Percentiles rank a stretch among this genome's conserved stretches.
Evolutionary conservation across 805 yeast species (phyloP).

Genomic region (Zygotorulaspora chibaensis): DNA sequence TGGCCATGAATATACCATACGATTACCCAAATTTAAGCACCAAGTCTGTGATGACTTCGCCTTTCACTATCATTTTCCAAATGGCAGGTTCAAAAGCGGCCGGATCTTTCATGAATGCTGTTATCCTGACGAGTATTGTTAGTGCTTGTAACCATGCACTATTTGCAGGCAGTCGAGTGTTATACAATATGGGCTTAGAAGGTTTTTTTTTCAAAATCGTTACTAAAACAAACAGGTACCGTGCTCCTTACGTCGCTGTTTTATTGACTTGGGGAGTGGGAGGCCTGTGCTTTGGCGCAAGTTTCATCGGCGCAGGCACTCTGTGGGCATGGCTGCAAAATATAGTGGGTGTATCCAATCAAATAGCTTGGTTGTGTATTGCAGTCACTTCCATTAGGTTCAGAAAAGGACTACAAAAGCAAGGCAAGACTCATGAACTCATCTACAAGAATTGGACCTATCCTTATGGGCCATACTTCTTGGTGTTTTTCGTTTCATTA

Average conservation of each 20-base stretch:
- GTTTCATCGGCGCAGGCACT: slow-evolving; percentile 50
- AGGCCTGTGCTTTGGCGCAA: slow-evolving; percentile 57
- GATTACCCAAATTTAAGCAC: slow-evolving; percentile 44
- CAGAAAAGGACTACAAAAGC: slow-evolving; percentile 42
- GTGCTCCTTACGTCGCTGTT: slow-evolving; percentile 49
- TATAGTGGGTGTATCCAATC: slow-evolving; percentile 51
- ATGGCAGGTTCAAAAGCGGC: slow-evolving; percentile 50
- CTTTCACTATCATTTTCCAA: slow-evolving; percentile 45
- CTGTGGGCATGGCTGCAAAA: slow-evolving; percentile 52
- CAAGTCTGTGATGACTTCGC: slow-evolving; percentile 39
- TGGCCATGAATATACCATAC: slow-evolving; percentile 57
- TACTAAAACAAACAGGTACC: slow-evolving; percentile 40
- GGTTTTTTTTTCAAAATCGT: slow-evolving; percentile 37
- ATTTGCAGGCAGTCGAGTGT: slow-evolving; percentile 47
- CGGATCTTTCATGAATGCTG: slow-evolving; percentile 49
- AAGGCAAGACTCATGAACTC: slow-evolving; percentile 42
- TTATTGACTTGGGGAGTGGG: slow-evolving; percentile 49
- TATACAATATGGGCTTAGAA: slow-evolving; percentile 47
- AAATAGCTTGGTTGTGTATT: slow-evolving; percentile 48
- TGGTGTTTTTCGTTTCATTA: slow-evolving; percentile 40
- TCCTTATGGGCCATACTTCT: slow-evolving; percentile 48
- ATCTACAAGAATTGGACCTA: slow-evolving; percentile 47
- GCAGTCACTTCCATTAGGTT: slow-evolving; percentile 48
- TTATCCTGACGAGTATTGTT: slow-evolving; percentile 50
- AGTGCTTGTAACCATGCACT: slow-evolving; percentile 54